A percentile compares a stretch with the other conserved stretches of the same genome.
Conservation (phyloP, 371 early-diverging fungal species). For the Lichtheimia hyalospora region DNA sequence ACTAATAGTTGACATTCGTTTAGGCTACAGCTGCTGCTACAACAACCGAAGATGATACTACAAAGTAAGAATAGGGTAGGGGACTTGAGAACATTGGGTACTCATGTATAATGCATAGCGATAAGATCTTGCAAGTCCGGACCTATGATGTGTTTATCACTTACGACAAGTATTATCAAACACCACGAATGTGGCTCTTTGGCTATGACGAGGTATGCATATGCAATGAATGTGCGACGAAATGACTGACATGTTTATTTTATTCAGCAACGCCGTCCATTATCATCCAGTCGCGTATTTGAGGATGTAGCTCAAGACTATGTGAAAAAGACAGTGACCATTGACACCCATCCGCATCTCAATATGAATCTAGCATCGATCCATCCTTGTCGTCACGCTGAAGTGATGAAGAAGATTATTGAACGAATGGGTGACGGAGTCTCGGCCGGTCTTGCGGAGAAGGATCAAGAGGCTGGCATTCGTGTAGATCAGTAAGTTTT, state of each 20-base stretch:
- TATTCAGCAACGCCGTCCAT: slow-evolving; percentile 70
- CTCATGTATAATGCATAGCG: slow-evolving; percentile 34
- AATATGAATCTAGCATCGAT: slow-evolving; percentile 85
- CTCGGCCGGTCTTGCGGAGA: slow-evolving; percentile 18
- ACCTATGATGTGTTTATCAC: slow-evolving; percentile 97
- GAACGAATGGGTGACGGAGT: slow-evolving; percentile 71
- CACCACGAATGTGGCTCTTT: slow-evolving; percentile 95
- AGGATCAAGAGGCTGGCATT: slow-evolving; percentile 45
- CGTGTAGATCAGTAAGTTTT: slow-evolving; percentile 88
- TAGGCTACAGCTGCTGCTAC: slow-evolving; percentile 6
- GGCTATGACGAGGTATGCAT: slow-evolving; percentile 84
- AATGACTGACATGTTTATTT: not conserved
- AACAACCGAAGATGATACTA: not conserved
- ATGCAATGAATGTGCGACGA: not conserved
- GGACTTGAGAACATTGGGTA: too few relatives aligned
- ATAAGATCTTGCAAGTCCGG: slow-evolving; percentile 90
- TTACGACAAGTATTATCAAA: slow-evolving; percentile 98
- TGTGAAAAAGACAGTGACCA: slow-evolving; percentile 97
- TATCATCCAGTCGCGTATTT: slow-evolving; percentile 86
- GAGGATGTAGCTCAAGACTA: slow-evolving; percentile 97
- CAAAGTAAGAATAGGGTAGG: too few relatives aligned
- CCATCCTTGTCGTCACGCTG: slow-evolving; percentile 98
- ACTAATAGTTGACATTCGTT: not conserved
- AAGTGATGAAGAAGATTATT: slow-evolving; percentile 95
- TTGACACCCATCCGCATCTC: slow-evolving; percentile 93